phyloP scores from a whole-genome alignment of 805 yeast genomes.

The Myxozyma melibiosi region DNA sequence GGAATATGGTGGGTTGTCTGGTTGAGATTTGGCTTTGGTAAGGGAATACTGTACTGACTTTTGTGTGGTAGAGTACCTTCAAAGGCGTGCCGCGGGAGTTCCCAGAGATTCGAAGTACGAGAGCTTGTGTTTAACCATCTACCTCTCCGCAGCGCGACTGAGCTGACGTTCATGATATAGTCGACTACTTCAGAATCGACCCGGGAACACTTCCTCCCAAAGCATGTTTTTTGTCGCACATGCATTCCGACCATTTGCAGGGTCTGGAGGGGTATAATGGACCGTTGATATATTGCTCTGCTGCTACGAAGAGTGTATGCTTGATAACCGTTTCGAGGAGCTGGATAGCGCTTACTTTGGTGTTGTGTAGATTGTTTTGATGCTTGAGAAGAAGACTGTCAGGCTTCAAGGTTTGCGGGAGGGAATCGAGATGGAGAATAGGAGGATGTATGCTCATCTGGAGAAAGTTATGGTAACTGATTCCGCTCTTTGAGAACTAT shows the following conservation, averaged over 20 bases:
- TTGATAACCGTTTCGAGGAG: not conserved
- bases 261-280: conserved; percentile 51
- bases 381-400: conserved; percentile 5
- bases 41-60: not conserved
- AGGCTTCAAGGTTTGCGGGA: conserved; percentile 12
- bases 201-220: conserved; percentile 33
- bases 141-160: not conserved
- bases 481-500: not conserved
- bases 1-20: no score
- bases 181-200: conserved; percentile 40
- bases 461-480: conserved; percentile 2
- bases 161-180: conserved; percentile 26
- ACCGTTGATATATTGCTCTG: conserved; percentile 52
- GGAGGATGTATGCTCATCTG: conserved; percentile 35
- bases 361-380: conserved; percentile 10
- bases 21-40: no score
- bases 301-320: conserved; percentile 42
- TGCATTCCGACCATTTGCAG: conserved; percentile 56
- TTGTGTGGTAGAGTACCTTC: conserved; percentile 41
- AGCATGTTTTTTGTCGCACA: conserved; percentile 52
- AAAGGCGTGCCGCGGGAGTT: conserved; percentile 52
- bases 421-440: conserved; percentile 34
- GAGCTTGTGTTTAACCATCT: not conserved
- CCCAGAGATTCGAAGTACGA: conserved; percentile 50
- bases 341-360: not conserved